Evolutionary conservation across 179 eudicot species (phyloP).

Genomic region (Actinidia arguta): DNA sequence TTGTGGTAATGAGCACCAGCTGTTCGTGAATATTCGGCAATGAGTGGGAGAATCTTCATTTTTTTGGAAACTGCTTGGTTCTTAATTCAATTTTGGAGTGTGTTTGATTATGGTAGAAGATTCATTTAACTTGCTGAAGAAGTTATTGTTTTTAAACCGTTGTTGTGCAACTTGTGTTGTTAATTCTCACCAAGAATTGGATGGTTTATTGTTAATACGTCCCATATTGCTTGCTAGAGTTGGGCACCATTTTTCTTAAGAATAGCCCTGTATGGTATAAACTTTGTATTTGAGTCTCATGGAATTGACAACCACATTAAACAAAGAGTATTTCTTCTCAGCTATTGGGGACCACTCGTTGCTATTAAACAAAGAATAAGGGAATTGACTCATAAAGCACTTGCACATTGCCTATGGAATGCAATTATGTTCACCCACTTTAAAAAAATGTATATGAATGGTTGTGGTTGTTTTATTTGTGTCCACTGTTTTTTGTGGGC

Average conservation of each 20-base stretch:
- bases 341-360: background rate
- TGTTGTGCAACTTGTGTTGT: background rate
- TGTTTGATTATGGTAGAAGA: background rate
- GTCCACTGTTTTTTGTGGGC: too few relatives aligned
- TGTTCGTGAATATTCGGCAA: background rate
- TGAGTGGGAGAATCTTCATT: too few relatives aligned
- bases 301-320: background rate
- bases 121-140: constrained; percentile 10
- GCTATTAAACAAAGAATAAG: constrained; percentile 1
- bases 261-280: background rate
- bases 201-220: background rate
- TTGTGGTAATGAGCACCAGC: background rate
- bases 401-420: too few relatives aligned
- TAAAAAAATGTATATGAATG: too few relatives aligned
- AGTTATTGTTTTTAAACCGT: background rate
- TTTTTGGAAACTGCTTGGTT: too few relatives aligned
- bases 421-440: too few relatives aligned
- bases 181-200: background rate
- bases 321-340: background rate
- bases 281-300: background rate
- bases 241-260: background rate
- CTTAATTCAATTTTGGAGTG: background rate
- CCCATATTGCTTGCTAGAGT: constrained; percentile 2
- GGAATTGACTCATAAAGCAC: background rate
- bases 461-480: too few relatives aligned